A percentile compares a stretch with the other conserved stretches of the same genome.
Conservation (phyloP, 257 asterid genomes). For the Linderniella brevidens region DNA sequence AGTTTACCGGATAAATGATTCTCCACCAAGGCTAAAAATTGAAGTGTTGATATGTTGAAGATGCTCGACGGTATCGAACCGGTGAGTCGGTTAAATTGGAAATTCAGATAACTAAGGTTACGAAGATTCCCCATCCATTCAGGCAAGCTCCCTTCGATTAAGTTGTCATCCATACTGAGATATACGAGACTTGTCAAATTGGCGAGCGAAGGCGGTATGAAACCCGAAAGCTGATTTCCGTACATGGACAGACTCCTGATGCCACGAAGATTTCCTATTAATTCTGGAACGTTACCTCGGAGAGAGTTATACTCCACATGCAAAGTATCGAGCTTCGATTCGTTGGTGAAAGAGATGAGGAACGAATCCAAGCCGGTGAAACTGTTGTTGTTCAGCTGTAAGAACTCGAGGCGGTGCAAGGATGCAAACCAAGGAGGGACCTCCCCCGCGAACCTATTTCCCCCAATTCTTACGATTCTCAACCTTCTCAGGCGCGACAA, state of each 20-base stretch:
- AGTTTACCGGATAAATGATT: not conserved
- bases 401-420: not conserved
- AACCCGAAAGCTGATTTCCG: not conserved
- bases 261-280: slow-evolving; percentile 11
- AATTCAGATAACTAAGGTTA: not conserved
- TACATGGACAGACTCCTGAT: slow-evolving; percentile 7
- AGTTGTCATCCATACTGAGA: not conserved
- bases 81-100: not conserved
- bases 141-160: not conserved
- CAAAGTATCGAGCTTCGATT: not conserved
- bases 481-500: not conserved
- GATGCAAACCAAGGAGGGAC: slow-evolving; percentile 1
- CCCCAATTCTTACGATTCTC: not conserved
- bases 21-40: not conserved
- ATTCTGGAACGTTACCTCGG: slow-evolving; percentile 15
- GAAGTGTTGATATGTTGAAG: not conserved
- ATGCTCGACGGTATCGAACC: slow-evolving; percentile 2
- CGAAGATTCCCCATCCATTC: not conserved
- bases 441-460: not conserved
- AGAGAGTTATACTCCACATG: not conserved
- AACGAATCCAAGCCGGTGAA: not conserved
- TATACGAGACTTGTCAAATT: not conserved
- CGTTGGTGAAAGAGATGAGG: not conserved
- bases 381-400: not conserved
- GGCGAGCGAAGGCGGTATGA: not conserved